phyloP scores from a whole-genome alignment of 768 basidiomycete species.

The Psilocybe azurescens region DNA sequence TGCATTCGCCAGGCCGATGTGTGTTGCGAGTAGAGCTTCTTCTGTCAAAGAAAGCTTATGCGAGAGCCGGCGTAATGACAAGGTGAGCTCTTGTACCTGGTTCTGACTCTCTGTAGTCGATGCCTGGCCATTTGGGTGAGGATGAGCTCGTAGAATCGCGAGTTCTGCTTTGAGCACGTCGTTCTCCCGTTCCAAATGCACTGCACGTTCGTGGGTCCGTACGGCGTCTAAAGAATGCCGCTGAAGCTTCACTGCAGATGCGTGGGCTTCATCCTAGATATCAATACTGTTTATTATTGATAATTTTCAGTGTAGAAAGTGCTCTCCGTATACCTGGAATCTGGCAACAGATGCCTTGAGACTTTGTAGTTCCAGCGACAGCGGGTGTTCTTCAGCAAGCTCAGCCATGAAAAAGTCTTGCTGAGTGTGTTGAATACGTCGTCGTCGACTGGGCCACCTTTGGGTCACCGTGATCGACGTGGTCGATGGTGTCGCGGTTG shows the following conservation, averaged over 20 bases:
- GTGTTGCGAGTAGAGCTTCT: slow-evolving; percentile 52
- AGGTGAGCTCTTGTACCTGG: slow-evolving; percentile 59
- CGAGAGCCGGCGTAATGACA: slow-evolving; percentile 69
- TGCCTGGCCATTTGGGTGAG: slow-evolving; percentile 42
- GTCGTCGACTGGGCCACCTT: no score
- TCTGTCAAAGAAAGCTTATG: slow-evolving; percentile 74
- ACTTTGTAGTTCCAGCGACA: slow-evolving; percentile 49
- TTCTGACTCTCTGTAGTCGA: slow-evolving; percentile 32
- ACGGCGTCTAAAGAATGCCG: slow-evolving; percentile 60
- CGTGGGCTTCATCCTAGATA: slow-evolving; percentile 70
- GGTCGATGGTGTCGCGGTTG: neutral
- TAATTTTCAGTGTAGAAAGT: slow-evolving; percentile 4
- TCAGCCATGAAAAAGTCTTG: neutral
- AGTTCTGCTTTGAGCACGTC: slow-evolving; percentile 60
- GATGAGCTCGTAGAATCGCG: slow-evolving; percentile 54
- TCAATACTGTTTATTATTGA: neutral
- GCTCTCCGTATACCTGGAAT: slow-evolving; percentile 47
- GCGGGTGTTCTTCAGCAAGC: slow-evolving; percentile 42
- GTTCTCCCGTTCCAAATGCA: slow-evolving; percentile 64
- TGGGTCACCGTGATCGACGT: no score
- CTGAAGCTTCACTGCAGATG: slow-evolving; percentile 70
- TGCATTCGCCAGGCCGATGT: slow-evolving; percentile 48
- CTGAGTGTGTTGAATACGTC: no score
- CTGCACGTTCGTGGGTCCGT: slow-evolving; percentile 50
- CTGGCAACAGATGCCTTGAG: slow-evolving; percentile 50